Conservation (phyloP, 306 rosid genomes). For the Benincasa hispida region DNA sequence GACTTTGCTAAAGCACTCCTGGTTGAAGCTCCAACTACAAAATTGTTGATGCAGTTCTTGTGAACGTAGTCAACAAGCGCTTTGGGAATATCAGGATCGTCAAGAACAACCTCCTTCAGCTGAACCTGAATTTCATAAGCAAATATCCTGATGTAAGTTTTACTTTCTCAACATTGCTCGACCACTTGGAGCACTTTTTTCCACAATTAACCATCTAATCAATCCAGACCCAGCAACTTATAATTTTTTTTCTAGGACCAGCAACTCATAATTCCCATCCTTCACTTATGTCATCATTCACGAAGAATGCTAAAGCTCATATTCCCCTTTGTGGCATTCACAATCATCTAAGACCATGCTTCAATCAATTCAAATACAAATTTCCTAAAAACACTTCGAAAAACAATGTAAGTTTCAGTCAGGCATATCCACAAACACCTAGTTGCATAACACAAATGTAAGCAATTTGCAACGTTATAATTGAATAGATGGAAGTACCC, state of each 20-base stretch:
- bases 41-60: constrained; percentile 30
- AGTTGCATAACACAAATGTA: neutral
- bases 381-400: neutral
- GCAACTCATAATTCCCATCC: neutral
- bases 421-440: neutral
- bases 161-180: neutral
- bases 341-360: neutral
- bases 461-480: neutral
- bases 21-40: constrained; percentile 62
- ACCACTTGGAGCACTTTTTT: neutral
- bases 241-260: neutral
- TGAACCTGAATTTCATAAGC: constrained; percentile 29
- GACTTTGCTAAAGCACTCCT: constrained; percentile 59
- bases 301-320: neutral
- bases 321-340: neutral
- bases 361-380: neutral
- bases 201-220: neutral
- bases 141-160: constrained; percentile 1
- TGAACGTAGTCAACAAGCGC: constrained; percentile 42
- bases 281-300: neutral
- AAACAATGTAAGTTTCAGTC: neutral
- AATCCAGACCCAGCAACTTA: neutral
- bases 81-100: constrained; percentile 45
- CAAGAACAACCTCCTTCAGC: constrained; percentile 55
- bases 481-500: constrained; percentile 22